phyloP scores from a whole-genome alignment of 768 basidiomycete genomes.

The Thelephora aurantiotincta region DNA sequence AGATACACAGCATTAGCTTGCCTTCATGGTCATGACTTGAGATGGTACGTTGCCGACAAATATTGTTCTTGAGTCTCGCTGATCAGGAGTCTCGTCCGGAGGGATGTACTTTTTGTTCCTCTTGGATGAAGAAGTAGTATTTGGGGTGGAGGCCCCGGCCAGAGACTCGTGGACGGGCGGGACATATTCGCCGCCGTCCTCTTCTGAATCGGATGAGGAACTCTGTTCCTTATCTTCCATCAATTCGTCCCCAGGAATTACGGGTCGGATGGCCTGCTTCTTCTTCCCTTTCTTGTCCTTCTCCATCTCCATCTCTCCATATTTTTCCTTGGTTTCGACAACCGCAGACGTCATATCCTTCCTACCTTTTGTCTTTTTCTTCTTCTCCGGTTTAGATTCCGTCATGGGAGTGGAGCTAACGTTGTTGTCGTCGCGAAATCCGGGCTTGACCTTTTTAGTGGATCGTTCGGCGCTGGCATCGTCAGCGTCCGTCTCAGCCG shows the following conservation, averaged over 20 bases:
- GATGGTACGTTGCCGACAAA: constrained; percentile 85
- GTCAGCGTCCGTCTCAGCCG: neutral
- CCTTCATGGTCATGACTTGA: constrained; percentile 65
- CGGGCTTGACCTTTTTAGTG: neutral
- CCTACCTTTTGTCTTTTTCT: constrained; percentile 11
- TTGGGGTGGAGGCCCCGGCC: constrained; percentile 16
- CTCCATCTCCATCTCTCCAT: constrained; percentile 17
- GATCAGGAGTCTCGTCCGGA: constrained; percentile 54
- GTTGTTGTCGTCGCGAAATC: neutral
- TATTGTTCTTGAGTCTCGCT: constrained; percentile 69
- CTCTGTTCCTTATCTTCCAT: constrained; percentile 9
- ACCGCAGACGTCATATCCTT: constrained; percentile 4
- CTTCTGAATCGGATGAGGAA: constrained; percentile 19
- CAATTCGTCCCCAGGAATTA: constrained; percentile 5
- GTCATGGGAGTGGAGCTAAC: constrained; percentile 2
- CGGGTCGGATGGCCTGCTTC: constrained; percentile 6
- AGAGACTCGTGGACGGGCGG: constrained; percentile 55
- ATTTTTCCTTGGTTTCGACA: constrained; percentile 6
- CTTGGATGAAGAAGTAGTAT: neutral
- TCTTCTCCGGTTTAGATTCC: constrained; percentile 12
- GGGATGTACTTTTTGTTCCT: constrained; percentile 38
- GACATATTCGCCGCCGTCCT: constrained; percentile 18
- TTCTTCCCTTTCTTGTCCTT: constrained; percentile 22
- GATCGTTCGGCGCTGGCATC: neutral
- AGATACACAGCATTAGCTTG: constrained; percentile 15